phyloP scores from a whole-genome alignment of 139 green algal species.

The Zygnema circumcarinatum region DNA sequence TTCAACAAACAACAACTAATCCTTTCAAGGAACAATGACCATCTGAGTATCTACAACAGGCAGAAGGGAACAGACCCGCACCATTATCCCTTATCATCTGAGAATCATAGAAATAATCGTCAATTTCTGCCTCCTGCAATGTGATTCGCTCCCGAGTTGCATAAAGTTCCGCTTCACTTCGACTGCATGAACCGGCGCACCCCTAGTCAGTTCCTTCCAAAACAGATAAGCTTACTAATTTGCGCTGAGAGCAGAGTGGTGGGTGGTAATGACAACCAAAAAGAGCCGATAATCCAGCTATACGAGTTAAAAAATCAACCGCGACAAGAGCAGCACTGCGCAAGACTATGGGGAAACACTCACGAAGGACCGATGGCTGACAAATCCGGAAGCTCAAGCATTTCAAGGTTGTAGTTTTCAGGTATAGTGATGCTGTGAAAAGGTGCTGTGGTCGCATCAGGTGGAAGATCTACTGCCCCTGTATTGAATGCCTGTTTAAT shows the following conservation, averaged over 20 bases:
- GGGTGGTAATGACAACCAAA: neutral
- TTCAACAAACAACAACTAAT: no score
- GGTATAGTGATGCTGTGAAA: constrained; percentile 76
- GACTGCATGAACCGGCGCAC: constrained; percentile 24
- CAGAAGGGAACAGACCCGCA: no score
- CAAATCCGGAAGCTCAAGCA: constrained; percentile 13
- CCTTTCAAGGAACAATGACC: no score
- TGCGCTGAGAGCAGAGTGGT: no score
- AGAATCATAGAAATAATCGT: constrained; percentile 35
- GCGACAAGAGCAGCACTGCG: no score
- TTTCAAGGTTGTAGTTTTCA: constrained; percentile 62
- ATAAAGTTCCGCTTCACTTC: constrained; percentile 9
- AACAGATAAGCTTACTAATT: no score
- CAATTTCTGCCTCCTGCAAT: constrained; percentile 15
- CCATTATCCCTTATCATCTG: constrained; percentile 36
- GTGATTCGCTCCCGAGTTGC: constrained; percentile 32
- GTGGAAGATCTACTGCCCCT: constrained; percentile 72
- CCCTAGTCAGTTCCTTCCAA: no score
- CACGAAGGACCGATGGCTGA: neutral
- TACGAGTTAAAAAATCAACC: neutral
- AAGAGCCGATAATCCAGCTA: neutral
- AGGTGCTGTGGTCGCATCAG: constrained; percentile 62
- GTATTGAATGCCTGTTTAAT: constrained; percentile 66
- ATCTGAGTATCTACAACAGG: no score
- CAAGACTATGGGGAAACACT: no score